Base-by-base conservation (phyloP, 116 monocot genomes). In the Posidonia oceanica region DNA sequence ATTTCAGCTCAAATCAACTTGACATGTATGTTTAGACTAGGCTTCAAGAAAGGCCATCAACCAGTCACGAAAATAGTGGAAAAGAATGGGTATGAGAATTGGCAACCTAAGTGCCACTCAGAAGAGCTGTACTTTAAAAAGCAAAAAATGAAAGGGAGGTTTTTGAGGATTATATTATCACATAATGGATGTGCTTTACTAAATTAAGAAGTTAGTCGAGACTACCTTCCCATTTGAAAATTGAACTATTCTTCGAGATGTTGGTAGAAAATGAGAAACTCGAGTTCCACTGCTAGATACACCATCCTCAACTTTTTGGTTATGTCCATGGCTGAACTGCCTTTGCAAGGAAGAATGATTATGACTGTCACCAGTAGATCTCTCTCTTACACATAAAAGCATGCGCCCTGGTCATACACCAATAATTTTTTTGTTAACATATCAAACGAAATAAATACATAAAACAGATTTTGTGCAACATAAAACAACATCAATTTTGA, bases 211-310 rank as follows among this genome's bases (percentile, higher is more conserved):
- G 18, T 58, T 58, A 54, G 62, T 60, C 14, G 63, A 68, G 37
- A 13, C 77, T 86, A 96, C 95, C 88, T 83, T 92, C 14, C 85
- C 86, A 80, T 97, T 97, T 71, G 96, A 97, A 69, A 97, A 97
- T 74, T 97, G 96, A 22, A 97, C 97, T 60, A 97, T 97, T 54
- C 96, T 84, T 11, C 92, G 77, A 82, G 96, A 97, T 60, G 96
- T 97, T 6, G 96, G 96, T 71, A 97, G 67, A 68, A 97, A 97
- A 85, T 91, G 87, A 65, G 97, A 97, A 20, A 92, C 84, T 41
- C 92, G 83, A 60, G 91, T 91, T 78, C 80, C 97, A 80, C 78
- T 79, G 61, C 75, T 75, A 76, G 87, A 76, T 66, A 73, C 80
- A 75, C 83, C 77, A 77, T 83, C 96, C 54, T 91, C 96, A 74